Percentiles rank a stretch among this genome's conserved stretches.
These are phyloP conservation scores for Solanum bukasovii DNA, from an alignment of 257 asterid species.

Conservation along the genomic window DNA sequence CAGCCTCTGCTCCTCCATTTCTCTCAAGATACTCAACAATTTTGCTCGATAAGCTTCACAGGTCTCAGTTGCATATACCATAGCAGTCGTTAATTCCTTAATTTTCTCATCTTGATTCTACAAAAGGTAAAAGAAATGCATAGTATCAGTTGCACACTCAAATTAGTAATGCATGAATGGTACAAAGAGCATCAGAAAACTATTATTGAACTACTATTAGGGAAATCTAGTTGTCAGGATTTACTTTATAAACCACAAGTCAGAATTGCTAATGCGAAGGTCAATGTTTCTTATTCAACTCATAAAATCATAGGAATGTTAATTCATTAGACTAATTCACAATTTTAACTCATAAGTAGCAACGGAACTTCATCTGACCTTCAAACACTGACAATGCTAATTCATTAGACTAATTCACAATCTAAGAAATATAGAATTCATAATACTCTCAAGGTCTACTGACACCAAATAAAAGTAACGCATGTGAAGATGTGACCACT, in stretches of 20 bases:
- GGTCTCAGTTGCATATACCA: not conserved
- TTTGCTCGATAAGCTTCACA: not conserved
- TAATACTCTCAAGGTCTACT: not conserved
- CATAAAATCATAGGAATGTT: not conserved
- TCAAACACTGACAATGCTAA: not conserved
- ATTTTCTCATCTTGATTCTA: not conserved
- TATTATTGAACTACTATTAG: not conserved
- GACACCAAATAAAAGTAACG: not conserved
- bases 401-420: not conserved
- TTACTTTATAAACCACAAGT: not conserved
- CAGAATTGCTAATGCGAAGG: not conserved
- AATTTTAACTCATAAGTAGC: not conserved
- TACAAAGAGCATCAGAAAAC: not conserved
- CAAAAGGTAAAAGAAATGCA: not conserved
- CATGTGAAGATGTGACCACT: not conserved
- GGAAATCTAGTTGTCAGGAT: not conserved
- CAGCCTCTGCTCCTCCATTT: slow-evolving; percentile 5
- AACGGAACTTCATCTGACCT: not conserved
- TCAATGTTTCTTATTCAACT: not conserved
- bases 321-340: not conserved
- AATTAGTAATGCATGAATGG: not conserved
- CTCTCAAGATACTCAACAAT: not conserved
- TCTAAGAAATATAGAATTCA: not conserved
- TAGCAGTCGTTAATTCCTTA: not conserved
- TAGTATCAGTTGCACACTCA: not conserved